phyloP scores from a whole-genome alignment of 129 eudicot genomes.

The Scalesia atractyloides region DNA sequence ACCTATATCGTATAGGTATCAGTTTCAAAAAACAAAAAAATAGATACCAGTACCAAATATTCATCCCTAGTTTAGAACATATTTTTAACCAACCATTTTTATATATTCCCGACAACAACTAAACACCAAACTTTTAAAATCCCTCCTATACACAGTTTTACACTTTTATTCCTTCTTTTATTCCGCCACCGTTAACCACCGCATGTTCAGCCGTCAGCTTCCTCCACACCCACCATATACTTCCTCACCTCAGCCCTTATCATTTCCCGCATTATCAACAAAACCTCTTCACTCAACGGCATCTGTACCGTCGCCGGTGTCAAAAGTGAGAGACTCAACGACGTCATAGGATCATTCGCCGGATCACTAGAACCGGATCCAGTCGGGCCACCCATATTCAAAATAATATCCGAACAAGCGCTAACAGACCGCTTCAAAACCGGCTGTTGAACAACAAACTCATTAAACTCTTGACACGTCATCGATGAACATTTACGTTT shows the following conservation, averaged over 20 bases:
- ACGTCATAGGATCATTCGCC: slow-evolving; percentile 27
- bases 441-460: slow-evolving; percentile 39
- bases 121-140: too few relatives aligned
- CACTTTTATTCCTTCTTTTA: slow-evolving; percentile 20
- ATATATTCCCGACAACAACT: too few relatives aligned
- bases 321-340: slow-evolving; percentile 59
- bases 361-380: slow-evolving; percentile 65
- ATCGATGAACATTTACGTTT: slow-evolving; percentile 38
- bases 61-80: too few relatives aligned
- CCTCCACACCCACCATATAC: slow-evolving; percentile 61
- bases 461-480: slow-evolving; percentile 54
- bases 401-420: slow-evolving; percentile 57
- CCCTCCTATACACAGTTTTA: slow-evolving; percentile 26
- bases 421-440: slow-evolving; percentile 64
- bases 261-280: slow-evolving; percentile 84
- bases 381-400: slow-evolving; percentile 66
- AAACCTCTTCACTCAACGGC: slow-evolving; percentile 45
- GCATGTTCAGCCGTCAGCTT: slow-evolving; percentile 31
- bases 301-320: slow-evolving; percentile 6
- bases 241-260: slow-evolving; percentile 73
- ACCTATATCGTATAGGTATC: too few relatives aligned
- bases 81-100: too few relatives aligned
- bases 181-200: slow-evolving; percentile 56
- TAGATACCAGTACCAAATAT: too few relatives aligned
- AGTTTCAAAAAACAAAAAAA: too few relatives aligned